Base-by-base conservation (phyloP, 306 rosid genomes). In the Cucurbita ficifolia region DNA sequence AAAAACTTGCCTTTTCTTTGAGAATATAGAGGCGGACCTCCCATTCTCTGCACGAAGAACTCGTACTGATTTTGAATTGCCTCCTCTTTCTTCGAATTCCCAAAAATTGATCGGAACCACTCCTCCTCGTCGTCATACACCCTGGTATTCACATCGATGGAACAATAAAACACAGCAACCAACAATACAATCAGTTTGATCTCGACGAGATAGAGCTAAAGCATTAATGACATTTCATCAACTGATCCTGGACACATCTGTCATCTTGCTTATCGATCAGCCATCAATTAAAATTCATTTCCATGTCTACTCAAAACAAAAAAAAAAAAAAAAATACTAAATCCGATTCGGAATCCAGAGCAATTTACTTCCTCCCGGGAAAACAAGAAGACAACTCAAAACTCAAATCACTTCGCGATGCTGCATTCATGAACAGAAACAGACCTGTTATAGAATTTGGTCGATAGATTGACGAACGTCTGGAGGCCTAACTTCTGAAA, bases 1-100 rank as follows among this genome's bases (percentile, higher is more conserved):
- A 45, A n/a, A 5, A 63, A 57, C 68, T 33, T 10, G 85, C 98
- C 97, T 87, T 86, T 90, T 84, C 95, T 86, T 42, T 86, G 95
- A 46, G 97, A 94, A 74, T 81, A 94, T 9, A 90, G 84, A 80
- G 88, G 63, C 19, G 97, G 97, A 11, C 96, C 96, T 38, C 97
- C 96, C 95, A 89, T 85, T 79, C 92, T 83, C 77, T 91, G 95
- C 17, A 86, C 91, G n/a, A 94, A 79, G 46, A 94, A 94, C 80
- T 94, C 92, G 72, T 91, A 94, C 36, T 94, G 95, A 38, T 94
- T 94, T 62, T 87, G 91, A 42, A 94, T 89, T 39, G 99, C 91
- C 7, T 83, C 81, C 46, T 89, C 87, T 79, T 86, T 94, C 48
- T 87, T 84, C 2, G 92, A 87, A 33, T 69, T 83, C 5, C 76